These are phyloP conservation scores for Gracilaria gracilis DNA, from an alignment of 23 red algal species.

Conservation along the genomic window DNA sequence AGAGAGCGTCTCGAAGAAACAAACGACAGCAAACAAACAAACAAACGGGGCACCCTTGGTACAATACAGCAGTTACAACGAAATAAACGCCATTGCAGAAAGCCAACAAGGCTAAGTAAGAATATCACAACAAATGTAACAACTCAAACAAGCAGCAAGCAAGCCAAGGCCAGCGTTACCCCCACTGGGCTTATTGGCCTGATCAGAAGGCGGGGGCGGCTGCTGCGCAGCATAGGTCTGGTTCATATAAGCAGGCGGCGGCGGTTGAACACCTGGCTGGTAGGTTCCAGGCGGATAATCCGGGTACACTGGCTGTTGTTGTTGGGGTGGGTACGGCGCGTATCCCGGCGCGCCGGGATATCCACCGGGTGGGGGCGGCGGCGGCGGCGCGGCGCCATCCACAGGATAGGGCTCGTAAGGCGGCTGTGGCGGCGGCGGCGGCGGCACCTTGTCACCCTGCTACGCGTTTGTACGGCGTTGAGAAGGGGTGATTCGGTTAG, in stretches of 20 bases:
- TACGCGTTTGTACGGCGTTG: not conserved
- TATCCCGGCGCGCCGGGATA: not conserved
- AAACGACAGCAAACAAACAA: not conserved
- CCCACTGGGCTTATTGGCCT: not conserved
- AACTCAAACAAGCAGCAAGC: constrained; percentile 7
- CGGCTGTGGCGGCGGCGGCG: not conserved
- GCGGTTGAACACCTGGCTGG: constrained; percentile 21
- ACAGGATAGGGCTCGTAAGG: not conserved
- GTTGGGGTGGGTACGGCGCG: not conserved
- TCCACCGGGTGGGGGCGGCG: not conserved
- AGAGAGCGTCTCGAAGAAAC: not conserved
- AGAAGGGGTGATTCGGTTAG: not conserved
- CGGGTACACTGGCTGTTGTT: not conserved
- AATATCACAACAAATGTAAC: constrained; percentile 30
- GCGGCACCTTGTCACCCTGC: not conserved
- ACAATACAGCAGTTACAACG: not conserved
- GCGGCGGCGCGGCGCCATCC: not conserved
- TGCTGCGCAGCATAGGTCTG: not conserved
- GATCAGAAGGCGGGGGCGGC: constrained; percentile 24
- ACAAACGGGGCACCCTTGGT: not conserved
- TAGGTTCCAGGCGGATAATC: constrained; percentile 14
- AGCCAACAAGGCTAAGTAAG: not conserved
- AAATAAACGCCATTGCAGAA: not conserved
- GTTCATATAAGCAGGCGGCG: constrained; percentile 21
- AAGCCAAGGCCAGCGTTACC: not conserved